Percentiles rank a stretch among this genome's conserved stretches.
Evolutionary conservation across 192 early-diverging fungal genomes (phyloP).

Genomic region (Umbelopsis ramanniana): DNA sequence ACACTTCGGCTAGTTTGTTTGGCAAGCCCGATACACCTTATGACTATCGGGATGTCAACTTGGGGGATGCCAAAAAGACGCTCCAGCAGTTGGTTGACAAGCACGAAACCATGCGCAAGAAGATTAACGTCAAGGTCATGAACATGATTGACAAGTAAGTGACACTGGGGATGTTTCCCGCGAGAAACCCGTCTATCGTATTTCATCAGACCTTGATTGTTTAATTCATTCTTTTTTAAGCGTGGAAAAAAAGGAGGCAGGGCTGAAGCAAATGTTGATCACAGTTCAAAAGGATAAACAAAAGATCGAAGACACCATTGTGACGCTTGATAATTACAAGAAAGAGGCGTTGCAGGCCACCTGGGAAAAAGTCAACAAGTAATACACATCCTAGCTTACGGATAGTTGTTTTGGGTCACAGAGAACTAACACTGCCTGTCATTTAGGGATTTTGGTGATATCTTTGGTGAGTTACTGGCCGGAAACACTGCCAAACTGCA

Average conservation of each 20-base stretch:
- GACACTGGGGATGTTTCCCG: not conserved
- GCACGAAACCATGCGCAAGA: slow-evolving; percentile 80
- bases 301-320: slow-evolving; percentile 95
- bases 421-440: not conserved
- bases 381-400: slow-evolving; percentile 23
- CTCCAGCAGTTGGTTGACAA: slow-evolving; percentile 78
- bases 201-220: no score
- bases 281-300: slow-evolving; percentile 92
- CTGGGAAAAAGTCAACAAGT: slow-evolving; percentile 89
- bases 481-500: slow-evolving; percentile 90
- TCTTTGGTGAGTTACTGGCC: slow-evolving; percentile 94
- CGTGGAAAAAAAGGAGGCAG: slow-evolving; percentile 88
- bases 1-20: slow-evolving; percentile 63
- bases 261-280: slow-evolving; percentile 83
- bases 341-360: slow-evolving; percentile 87
- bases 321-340: slow-evolving; percentile 87
- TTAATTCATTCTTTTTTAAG: slow-evolving; percentile 39
- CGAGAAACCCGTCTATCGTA: no score
- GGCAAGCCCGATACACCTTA: slow-evolving; percentile 81
- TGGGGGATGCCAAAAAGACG: slow-evolving; percentile 73
- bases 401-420: not conserved
- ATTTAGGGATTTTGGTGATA: slow-evolving; percentile 92
- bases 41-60: slow-evolving; percentile 81
- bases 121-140: slow-evolving; percentile 94
- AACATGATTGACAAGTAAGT: slow-evolving; percentile 87